These are phyloP conservation scores for Dendrobium huoshanense DNA, from an alignment of 106 monocot species.

Conservation along the genomic window DNA sequence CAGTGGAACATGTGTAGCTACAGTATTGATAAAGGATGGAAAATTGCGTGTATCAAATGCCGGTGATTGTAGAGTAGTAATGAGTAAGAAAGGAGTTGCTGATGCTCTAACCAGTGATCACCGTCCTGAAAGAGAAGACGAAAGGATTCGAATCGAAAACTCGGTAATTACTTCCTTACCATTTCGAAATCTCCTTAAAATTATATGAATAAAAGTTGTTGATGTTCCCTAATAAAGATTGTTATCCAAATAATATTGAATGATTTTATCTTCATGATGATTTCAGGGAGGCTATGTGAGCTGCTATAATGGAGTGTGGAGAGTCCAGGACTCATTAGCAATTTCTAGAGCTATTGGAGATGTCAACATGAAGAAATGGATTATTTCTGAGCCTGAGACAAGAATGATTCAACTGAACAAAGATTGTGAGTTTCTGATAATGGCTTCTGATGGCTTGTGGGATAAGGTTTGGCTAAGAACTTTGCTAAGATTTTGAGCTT, in stretches of 20 bases:
- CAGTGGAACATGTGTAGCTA: constrained; percentile 70
- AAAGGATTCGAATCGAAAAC: constrained; percentile 48
- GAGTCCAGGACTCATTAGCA: constrained; percentile 62
- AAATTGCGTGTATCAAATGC: constrained; percentile 55
- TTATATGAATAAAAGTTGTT: too few relatives aligned
- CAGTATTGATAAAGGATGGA: constrained; percentile 61
- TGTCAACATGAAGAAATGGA: constrained; percentile 49
- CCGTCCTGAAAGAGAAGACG: constrained; percentile 40
- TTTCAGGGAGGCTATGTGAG: constrained; percentile 65
- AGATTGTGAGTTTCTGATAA: constrained; percentile 42
- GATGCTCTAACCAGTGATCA: constrained; percentile 55
- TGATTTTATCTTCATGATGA: too few relatives aligned
- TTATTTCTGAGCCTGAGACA: constrained; percentile 53
- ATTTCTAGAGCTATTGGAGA: constrained; percentile 37
- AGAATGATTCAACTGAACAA: constrained; percentile 15
- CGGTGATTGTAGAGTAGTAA: constrained; percentile 68
- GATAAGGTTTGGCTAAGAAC: constrained; percentile 7
- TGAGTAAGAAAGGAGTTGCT: constrained; percentile 42
- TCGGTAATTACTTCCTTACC: constrained; percentile 19
- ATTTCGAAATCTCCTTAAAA: too few relatives aligned
- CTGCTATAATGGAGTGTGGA: constrained; percentile 58
- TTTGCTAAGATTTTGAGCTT: background rate
- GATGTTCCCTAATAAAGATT: too few relatives aligned
- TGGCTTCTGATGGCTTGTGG: constrained; percentile 67
- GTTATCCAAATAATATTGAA: too few relatives aligned